Evolutionary conservation across 495 filamentous ascomycete species (phyloP), one percentile per base, ranked within the genome.

Genomic region (Staphylotrichum longicolle): DNA sequence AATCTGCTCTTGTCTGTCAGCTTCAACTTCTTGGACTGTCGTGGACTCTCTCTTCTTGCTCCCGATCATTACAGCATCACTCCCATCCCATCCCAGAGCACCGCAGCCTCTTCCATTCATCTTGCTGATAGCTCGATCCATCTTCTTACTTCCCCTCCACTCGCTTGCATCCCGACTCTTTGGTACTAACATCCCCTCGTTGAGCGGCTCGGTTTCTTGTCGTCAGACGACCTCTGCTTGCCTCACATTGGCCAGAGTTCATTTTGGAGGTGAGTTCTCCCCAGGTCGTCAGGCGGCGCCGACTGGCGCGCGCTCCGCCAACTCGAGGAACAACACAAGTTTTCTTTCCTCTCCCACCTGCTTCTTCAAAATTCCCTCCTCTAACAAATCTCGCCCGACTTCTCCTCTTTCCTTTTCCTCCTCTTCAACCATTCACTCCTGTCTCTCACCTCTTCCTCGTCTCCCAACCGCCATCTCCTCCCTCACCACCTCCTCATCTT

Each of bases 41-140:
- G 63, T 76, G 72, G 66, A 72, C 74, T 74, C 70, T 27, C 20
- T 27, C 20, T 27, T 27, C 20, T 27, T 76, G 72, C 69, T 72
- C 72, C 70, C 75, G 76, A 74, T 77, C 77, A 71, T 76, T 77
- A 82, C 78, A 80, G 70, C 77, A 79, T 80, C 75, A 75, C 71
- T 67, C 72, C 69, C 72, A 70, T 60, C 65, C 69, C 71, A 70
- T 61, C 66, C 70, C 74, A 69, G 65, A 71, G 69, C 70, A 67
- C 68, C 71, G 68, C 77, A 74, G 62, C 72, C 75, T 72, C 75
- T 78, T 78, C 74, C 69, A 72, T 74, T 72, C 75, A 78, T 78
- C 78, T 80, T 79, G 79, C 77, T 77, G 75, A 75, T 78, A 82
- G 78, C 78, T 78, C 72, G 72, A 77, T 79, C 79, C 74, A 80